Evolutionary conservation across 176 grass and related monocot genomes (phyloP).

Genomic region (Otatea glauca): DNA sequence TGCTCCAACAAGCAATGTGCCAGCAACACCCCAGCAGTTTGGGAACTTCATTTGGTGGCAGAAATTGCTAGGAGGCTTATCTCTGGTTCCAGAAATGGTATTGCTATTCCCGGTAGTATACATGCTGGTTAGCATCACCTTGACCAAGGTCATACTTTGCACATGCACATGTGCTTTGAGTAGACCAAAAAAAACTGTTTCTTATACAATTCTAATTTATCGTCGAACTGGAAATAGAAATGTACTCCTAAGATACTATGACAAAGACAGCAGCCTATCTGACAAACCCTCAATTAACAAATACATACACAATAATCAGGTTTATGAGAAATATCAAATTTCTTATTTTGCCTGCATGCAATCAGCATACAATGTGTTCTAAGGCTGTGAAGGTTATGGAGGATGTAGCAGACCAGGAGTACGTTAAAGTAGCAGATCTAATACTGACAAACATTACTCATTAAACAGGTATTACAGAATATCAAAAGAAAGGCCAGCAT

Average conservation of each 20-base stretch:
- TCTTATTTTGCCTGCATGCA: slow-evolving; percentile 9
- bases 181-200: background rate
- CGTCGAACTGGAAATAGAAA: background rate
- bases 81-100: background rate
- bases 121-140: background rate
- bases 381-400: too few species aligned
- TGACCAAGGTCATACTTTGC: background rate
- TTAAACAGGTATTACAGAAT: background rate
- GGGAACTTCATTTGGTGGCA: slow-evolving; percentile 5
- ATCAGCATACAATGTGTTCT: background rate
- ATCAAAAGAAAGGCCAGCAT: background rate
- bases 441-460: background rate
- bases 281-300: background rate
- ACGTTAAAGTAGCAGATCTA: background rate
- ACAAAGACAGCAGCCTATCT: background rate
- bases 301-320: background rate
- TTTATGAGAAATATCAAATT: slow-evolving; percentile 8
- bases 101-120: slow-evolving; percentile 4
- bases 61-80: background rate
- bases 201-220: background rate
- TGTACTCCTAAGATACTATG: background rate
- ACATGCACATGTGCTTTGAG: background rate
- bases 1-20: slow-evolving; percentile 11
- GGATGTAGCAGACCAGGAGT: too few species aligned
- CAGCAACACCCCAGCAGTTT: background rate